Evolutionary conservation across 768 basidiomycete species (phyloP).

Genomic region (Serpula lacrymans): DNA sequence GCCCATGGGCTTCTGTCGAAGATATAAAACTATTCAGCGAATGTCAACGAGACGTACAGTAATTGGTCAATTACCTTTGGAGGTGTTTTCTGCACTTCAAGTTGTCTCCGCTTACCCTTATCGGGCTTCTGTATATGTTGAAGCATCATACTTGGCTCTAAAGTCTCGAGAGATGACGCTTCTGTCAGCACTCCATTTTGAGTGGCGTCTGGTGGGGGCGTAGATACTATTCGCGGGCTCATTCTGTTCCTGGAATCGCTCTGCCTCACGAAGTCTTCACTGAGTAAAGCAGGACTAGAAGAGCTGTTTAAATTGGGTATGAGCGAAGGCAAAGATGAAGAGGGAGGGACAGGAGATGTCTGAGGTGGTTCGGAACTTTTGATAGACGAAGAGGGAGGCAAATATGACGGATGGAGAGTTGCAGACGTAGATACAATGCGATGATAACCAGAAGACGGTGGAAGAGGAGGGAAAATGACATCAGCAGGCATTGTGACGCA

Average conservation of each 20-base stretch:
- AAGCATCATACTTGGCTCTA: no score
- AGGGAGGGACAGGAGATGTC: constrained; percentile 26
- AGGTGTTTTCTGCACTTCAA: not conserved
- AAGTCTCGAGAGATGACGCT: no score
- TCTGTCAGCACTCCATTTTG: no score
- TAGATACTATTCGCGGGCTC: constrained; percentile 14
- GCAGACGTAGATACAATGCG: constrained; percentile 21
- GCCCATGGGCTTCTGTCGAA: constrained; percentile 31
- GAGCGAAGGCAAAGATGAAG: constrained; percentile 55
- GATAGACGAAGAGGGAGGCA: constrained; percentile 19
- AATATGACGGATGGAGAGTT: constrained; percentile 7
- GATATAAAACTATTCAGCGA: no score
- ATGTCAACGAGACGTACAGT: constrained; percentile 1
- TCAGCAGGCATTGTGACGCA: constrained; percentile 57
- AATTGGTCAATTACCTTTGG: not conserved
- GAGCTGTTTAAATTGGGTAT: constrained; percentile 61
- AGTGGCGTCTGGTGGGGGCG: constrained; percentile 11
- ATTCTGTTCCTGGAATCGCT: not conserved
- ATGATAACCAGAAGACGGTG: constrained; percentile 44
- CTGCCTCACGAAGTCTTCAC: constrained; percentile 21
- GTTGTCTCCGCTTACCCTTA: no score
- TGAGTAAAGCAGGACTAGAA: constrained; percentile 54
- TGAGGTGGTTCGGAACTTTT: constrained; percentile 22
- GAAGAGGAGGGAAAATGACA: constrained; percentile 72
- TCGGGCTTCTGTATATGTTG: no score